A percentile compares a stretch with the other conserved stretches of the same genome.
These are phyloP conservation scores for Fusarium pseudonygamai DNA, from an alignment of 2,329 filamentous ascomycete species.

Conservation along the genomic window DNA sequence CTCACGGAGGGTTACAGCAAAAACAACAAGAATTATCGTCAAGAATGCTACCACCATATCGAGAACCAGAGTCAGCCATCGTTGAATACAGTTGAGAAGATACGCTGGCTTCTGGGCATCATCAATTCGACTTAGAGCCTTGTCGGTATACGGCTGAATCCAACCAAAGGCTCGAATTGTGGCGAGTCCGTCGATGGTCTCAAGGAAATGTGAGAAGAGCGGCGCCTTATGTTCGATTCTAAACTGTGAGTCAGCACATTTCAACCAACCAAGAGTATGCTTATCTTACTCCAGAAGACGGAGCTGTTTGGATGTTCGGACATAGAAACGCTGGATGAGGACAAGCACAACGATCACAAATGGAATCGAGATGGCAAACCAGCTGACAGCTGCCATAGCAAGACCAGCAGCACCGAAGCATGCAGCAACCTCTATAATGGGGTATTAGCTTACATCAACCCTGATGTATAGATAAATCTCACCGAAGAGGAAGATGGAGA, in stretches of 20 bases:
- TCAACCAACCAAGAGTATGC: background rate
- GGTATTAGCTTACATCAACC: background rate
- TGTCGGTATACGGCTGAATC: slow-evolving; percentile 50
- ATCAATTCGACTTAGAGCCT: slow-evolving; percentile 52
- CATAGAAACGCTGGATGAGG: slow-evolving; percentile 60
- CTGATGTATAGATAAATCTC: background rate
- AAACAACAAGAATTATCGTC: slow-evolving; percentile 49
- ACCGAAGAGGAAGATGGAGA: slow-evolving; percentile 44
- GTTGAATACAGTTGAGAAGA: slow-evolving; percentile 60
- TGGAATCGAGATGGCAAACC: slow-evolving; percentile 57
- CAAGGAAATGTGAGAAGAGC: slow-evolving; percentile 47
- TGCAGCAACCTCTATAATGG: slow-evolving; percentile 38
- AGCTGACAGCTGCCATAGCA: slow-evolving; percentile 55
- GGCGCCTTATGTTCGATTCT: slow-evolving; percentile 48
- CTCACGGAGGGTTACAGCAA: slow-evolving; percentile 51
- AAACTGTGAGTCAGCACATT: background rate
- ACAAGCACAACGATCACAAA: slow-evolving; percentile 54
- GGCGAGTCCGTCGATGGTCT: slow-evolving; percentile 44
- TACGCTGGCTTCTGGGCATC: slow-evolving; percentile 63
- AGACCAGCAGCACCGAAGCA: slow-evolving; percentile 56
- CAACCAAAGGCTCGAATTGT: slow-evolving; percentile 53
- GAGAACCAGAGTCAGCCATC: slow-evolving; percentile 62
- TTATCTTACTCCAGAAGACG: slow-evolving; percentile 57
- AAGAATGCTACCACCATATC: slow-evolving; percentile 61
- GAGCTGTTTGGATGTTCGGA: slow-evolving; percentile 65